Percentiles rank a stretch among this genome's conserved stretches.
Conservation (phyloP, 805 yeast species). For the Hanseniaspora singularis region DNA sequence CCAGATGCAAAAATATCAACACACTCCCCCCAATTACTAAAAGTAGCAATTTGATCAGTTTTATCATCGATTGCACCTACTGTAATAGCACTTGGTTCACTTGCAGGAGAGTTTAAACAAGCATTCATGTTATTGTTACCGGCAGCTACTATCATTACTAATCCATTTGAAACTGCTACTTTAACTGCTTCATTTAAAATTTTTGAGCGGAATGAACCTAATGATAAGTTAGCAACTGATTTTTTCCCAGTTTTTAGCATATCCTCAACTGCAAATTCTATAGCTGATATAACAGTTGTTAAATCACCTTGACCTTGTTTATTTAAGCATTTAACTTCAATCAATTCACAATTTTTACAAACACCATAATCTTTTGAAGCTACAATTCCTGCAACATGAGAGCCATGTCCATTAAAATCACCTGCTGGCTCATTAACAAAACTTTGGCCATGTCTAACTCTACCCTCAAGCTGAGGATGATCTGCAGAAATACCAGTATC, state of each 20-base stretch:
- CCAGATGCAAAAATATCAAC: slow-evolving; percentile 83
- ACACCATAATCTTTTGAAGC: slow-evolving; percentile 76
- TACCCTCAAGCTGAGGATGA: slow-evolving; percentile 52
- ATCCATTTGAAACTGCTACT: slow-evolving; percentile 62
- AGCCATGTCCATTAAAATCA: slow-evolving; percentile 80
- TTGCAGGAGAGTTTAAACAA: slow-evolving; percentile 77
- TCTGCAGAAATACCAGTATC: slow-evolving; percentile 68
- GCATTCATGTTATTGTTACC: slow-evolving; percentile 75
- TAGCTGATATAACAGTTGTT: slow-evolving; percentile 50
- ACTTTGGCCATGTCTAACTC: slow-evolving; percentile 50
- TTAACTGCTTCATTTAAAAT: slow-evolving; percentile 64
- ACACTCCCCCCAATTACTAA: slow-evolving; percentile 90
- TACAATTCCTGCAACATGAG: slow-evolving; percentile 83
- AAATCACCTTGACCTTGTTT: slow-evolving; percentile 58
- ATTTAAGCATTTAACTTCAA: slow-evolving; percentile 68
- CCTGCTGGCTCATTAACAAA: slow-evolving; percentile 51
- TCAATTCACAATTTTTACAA: slow-evolving; percentile 52
- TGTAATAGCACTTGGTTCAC: slow-evolving; percentile 56
- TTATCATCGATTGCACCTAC: slow-evolving; percentile 83
- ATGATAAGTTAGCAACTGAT: slow-evolving; percentile 67
- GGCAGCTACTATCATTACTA: slow-evolving; percentile 69
- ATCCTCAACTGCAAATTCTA: slow-evolving; percentile 59
- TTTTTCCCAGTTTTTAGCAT: slow-evolving; percentile 27
- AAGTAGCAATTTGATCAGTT: slow-evolving; percentile 56
- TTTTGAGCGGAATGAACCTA: slow-evolving; percentile 60